Conservation (phyloP, 2,329 filamentous ascomycete species). For the Nemania serpens region DNA sequence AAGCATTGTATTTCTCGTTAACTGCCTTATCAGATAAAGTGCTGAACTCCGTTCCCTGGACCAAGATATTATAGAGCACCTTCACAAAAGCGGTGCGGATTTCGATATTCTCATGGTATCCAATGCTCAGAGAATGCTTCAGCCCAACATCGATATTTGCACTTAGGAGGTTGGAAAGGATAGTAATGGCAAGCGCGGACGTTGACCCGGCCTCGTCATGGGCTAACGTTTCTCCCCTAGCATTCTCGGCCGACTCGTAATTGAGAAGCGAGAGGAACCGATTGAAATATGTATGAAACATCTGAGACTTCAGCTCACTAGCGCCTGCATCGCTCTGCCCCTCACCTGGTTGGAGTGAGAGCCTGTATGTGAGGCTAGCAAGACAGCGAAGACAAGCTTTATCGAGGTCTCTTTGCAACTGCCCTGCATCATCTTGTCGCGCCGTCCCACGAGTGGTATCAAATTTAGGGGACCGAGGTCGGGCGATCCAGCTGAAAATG, state of each 20-base stretch:
- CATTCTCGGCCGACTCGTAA: slow-evolving; percentile 53
- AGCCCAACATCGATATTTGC: slow-evolving; percentile 74
- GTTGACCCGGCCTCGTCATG: slow-evolving; percentile 61
- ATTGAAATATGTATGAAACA: slow-evolving; percentile 75
- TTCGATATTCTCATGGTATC: slow-evolving; percentile 72
- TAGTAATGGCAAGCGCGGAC: slow-evolving; percentile 68
- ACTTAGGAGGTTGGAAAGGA: slow-evolving; percentile 70
- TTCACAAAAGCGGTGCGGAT: slow-evolving; percentile 73
- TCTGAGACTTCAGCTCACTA: slow-evolving; percentile 70
- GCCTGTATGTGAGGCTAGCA: slow-evolving; percentile 67
- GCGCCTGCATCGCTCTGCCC: slow-evolving; percentile 68
- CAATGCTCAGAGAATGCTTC: slow-evolving; percentile 71
- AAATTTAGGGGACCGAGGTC: slow-evolving; percentile 57
- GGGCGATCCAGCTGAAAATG: slow-evolving; percentile 70
- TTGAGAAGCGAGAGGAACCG: slow-evolving; percentile 69
- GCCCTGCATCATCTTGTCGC: slow-evolving; percentile 61
- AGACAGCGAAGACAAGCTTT: slow-evolving; percentile 67
- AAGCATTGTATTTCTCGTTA: slow-evolving; percentile 69
- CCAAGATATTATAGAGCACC: slow-evolving; percentile 70
- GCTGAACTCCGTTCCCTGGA: slow-evolving; percentile 74
- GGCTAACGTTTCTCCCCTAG: slow-evolving; percentile 49
- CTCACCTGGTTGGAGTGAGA: slow-evolving; percentile 69
- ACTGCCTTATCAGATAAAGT: slow-evolving; percentile 70
- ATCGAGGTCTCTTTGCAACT: slow-evolving; percentile 68
- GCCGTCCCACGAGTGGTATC: slow-evolving; percentile 47